phyloP scores from a whole-genome alignment of 495 filamentous ascomycete species.

The Daldinia vernicosa region DNA sequence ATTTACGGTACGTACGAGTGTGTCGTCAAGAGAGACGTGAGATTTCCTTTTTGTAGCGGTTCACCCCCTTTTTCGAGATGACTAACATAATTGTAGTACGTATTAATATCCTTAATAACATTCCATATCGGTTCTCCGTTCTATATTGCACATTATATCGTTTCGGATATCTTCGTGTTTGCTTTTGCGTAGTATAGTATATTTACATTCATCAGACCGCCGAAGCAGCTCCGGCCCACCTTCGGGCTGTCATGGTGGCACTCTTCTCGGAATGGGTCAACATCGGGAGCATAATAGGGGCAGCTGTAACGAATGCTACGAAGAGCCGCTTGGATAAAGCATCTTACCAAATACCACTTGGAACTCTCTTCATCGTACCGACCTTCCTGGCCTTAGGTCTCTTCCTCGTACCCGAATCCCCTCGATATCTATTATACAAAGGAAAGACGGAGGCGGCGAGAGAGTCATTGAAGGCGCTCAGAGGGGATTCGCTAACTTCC shows the following conservation, averaged over 20 bases:
- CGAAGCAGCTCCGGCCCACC: conserved; percentile 49
- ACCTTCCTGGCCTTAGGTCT: conserved; percentile 55
- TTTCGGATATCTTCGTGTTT: background rate
- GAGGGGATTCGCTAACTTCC: conserved; percentile 42
- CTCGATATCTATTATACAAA: conserved; percentile 56
- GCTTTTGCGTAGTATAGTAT: background rate
- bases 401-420: conserved; percentile 65
- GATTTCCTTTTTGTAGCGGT: background rate
- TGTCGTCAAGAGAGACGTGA: background rate
- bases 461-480: conserved; percentile 44
- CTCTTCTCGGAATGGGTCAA: conserved; percentile 56
- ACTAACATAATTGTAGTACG: conserved; percentile 28
- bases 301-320: conserved; percentile 52
- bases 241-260: conserved; percentile 56
- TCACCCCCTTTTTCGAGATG: background rate
- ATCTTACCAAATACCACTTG: conserved; percentile 63
- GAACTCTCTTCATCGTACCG: conserved; percentile 62
- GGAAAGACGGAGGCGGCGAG: conserved; percentile 48
- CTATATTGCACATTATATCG: background rate
- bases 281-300: conserved; percentile 64
- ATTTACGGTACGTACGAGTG: conserved; percentile 50
- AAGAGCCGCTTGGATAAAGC: conserved; percentile 44
- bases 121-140: background rate
- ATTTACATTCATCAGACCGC: conserved; percentile 36
- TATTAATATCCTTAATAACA: background rate